Evolutionary conservation across 2,329 filamentous ascomycete genomes (phyloP), one percentile per base, ranked within the genome.

Genomic region (Botrytis tulipae): DNA sequence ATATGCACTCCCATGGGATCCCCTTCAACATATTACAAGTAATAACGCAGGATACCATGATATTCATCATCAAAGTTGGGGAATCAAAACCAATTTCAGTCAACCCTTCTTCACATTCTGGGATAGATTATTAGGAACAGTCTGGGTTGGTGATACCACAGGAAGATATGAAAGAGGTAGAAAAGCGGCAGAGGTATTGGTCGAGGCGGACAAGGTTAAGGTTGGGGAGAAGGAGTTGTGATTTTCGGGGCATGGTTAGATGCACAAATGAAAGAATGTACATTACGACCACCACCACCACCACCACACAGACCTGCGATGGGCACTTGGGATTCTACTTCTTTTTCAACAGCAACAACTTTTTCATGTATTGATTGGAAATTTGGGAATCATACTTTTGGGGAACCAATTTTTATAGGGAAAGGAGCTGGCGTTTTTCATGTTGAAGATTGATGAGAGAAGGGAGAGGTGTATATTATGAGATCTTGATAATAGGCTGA

Each of bases 1-100:
- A 76, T 99, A 98, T 81, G 87, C 90, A n/a, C 91, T 99, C 75
- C 96, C 96, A 1, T 98, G 92, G 90, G 96, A 99, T 82, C 95
- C 95, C 3, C 86, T 98, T 71, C 95, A 98, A 86, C 91, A 92
- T 81, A 87, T 98, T 75, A 97, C 95, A 62, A 92, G 92, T 82
- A 98, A 99, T 86, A 98, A 98, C 78, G 95, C 96, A 40, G 92
- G 91, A 51, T 99, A 98, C 83, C 96, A 99, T 81, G 96, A 99
- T 81, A 95, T 99, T 74, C 96, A 99, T 83, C 96, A 99, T 84
- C 96, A 99, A 84, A 97, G 93, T 83, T 98, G 95, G 95, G 96
- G 96, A 73, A 97, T 99, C 87, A 99, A 98, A 88, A 93, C 92
- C 76, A 97, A 97, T 84, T 97, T 94, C 82, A 92, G 91, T 8